phyloP scores from a whole-genome alignment of 1,139 yeast species.

The Lodderomyces elongisporus region DNA sequence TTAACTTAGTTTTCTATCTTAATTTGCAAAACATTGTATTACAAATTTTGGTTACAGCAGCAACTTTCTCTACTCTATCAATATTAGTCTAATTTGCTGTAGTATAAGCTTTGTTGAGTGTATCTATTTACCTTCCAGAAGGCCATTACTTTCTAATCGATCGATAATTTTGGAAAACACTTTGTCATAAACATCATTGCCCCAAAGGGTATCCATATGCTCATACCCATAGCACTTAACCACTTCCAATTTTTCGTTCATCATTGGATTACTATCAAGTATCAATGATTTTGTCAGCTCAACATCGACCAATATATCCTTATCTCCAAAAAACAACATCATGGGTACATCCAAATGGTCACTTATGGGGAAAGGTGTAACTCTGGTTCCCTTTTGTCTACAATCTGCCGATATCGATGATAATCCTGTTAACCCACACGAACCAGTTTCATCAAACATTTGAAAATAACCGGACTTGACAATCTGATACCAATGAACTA shows the following conservation, averaged over 20 bases:
- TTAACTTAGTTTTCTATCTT: too few relatives aligned
- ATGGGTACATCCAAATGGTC: conserved; percentile 40
- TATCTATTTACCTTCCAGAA: too few relatives aligned
- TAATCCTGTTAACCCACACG: conserved; percentile 19
- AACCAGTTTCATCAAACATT: conserved; percentile 44
- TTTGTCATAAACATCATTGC: conserved; percentile 24
- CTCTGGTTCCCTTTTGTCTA: conserved; percentile 35
- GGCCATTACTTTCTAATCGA: too few relatives aligned
- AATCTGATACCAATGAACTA: conserved; percentile 47
- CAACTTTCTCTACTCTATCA: too few relatives aligned
- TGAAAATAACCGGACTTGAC: conserved; percentile 38
- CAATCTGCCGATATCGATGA: conserved; percentile 21
- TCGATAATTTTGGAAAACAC: conserved; percentile 20
- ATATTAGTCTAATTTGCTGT: too few relatives aligned
- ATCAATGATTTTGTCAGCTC: conserved; percentile 25
- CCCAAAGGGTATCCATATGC: conserved; percentile 37
- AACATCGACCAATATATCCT: conserved; percentile 39
- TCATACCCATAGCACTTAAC: conserved; percentile 26
- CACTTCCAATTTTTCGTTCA: conserved; percentile 21
- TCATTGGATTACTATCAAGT: conserved; percentile 21
- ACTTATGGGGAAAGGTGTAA: conserved; percentile 53
- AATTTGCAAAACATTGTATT: too few relatives aligned
- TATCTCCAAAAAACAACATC: conserved; percentile 37
- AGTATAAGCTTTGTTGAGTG: too few relatives aligned
- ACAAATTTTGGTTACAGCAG: too few relatives aligned